Evolutionary conservation across 306 rosid genomes (phyloP), one percentile per base, ranked within the genome.

Genomic region (Urtica urens): DNA sequence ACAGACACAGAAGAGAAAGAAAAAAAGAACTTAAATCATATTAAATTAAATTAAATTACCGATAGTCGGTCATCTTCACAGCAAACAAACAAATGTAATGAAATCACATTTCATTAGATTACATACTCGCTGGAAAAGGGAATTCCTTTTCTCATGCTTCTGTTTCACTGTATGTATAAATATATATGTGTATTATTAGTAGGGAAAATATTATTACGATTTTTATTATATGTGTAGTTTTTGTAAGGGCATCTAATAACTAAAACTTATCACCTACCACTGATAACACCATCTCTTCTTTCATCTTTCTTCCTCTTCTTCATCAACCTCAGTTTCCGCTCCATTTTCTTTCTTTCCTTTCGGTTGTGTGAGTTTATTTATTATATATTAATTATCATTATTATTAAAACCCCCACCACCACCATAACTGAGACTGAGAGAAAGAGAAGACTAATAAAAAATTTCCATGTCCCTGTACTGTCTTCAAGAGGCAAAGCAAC

Each of bases 231-330:
- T n/a, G n/a, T n/a, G n/a, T n/a, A n/a, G n/a, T n/a, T n/a, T 71
- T 46, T 66, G 69, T 43, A 71, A 72, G 63, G 77, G 49, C 49
- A 19, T 22, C 55, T 59, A 57, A 72, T 35, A 35, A 35, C 40
- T 35, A 66, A 49, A 71, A 55, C 75, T 30, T 72, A 71, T 59
- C 77, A 78, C 93, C 90, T 63, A 77, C 74, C 82, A 33, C 79
- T 79, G 93, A 86, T 57, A 74, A 77, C 78, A 72, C 81, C 86
- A 56, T 12, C 78, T 56, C 78, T 76, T 71, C 78, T 62, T 77
- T 58, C n/a, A n/a, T 57, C 20, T n/a, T 39, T 39, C 14, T 34
- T 39, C 7, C 7, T 38, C 5, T 38, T 44, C 29, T 45, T 42
- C 3, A 20, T 22, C 25, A 9, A 5, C 22, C 10, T 40, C 2